A percentile compares a stretch with the other conserved stretches of the same genome.
These are phyloP conservation scores for Rhizophlyctis rosea DNA, from an alignment of 192 early-diverging fungal species.

Conservation along the genomic window DNA sequence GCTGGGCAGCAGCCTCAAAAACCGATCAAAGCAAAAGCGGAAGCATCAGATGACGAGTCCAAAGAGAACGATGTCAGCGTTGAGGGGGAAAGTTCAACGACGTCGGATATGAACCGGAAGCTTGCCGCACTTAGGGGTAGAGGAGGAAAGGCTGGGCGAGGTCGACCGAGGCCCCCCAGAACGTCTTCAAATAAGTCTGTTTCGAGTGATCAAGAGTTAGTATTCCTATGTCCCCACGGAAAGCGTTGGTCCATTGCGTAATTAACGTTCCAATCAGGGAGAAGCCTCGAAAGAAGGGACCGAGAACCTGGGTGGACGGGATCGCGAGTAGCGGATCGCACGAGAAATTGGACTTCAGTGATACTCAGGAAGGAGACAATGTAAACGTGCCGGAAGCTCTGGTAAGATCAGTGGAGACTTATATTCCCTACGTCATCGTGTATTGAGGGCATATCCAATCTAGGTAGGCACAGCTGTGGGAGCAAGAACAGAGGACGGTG, in stretches of 20 bases:
- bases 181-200: no score
- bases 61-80: no score
- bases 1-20: no score
- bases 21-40: no score
- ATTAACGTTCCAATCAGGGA: no score
- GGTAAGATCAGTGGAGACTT: constrained; percentile 24
- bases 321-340: constrained; percentile 3
- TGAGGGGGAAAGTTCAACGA: no score
- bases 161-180: not conserved
- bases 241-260: no score
- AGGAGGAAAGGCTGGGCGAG: constrained; percentile 8
- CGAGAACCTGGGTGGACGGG: constrained; percentile 72
- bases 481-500: constrained; percentile 34
- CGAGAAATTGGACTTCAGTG: constrained; percentile 30
- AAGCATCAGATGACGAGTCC: no score
- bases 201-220: no score
- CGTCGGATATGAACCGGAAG: no score
- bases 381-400: not conserved
- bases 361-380: constrained; percentile 10
- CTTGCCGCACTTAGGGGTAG: not conserved
- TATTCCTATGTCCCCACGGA: no score
- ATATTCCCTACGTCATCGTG: constrained; percentile 11
- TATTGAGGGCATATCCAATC: not conserved
- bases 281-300: constrained; percentile 52
- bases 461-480: constrained; percentile 16